Percentiles rank a stretch among this genome's conserved stretches.
These are phyloP conservation scores for Lachancea meyersii DNA, from an alignment of 805 yeast species.

Conservation along the genomic window DNA sequence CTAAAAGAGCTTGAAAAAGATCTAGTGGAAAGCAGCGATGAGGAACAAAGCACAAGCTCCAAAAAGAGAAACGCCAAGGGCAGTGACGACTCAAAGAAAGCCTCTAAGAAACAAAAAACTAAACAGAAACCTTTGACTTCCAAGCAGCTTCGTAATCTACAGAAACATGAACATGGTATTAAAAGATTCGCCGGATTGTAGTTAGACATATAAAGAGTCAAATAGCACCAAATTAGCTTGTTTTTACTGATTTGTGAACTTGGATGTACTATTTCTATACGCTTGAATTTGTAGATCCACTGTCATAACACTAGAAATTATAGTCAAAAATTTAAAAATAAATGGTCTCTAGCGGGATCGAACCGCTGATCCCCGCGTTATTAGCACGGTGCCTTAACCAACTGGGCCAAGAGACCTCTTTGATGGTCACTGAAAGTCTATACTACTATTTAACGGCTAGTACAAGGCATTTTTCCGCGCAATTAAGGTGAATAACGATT, in stretches of 20 bases:
- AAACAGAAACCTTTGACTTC: slow-evolving; percentile 36
- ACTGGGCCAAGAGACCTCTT: slow-evolving; percentile 33
- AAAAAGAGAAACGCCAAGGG: slow-evolving; percentile 13
- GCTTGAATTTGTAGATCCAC: neutral
- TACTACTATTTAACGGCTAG: too few species aligned
- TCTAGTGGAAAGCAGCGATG: slow-evolving; percentile 11
- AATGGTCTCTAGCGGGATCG: slow-evolving; percentile 35
- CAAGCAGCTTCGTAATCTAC: slow-evolving; percentile 44
- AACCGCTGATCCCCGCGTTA: slow-evolving; percentile 36
- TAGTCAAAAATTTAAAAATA: neutral
- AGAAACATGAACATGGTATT: slow-evolving; percentile 58
- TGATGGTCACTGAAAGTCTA: neutral
- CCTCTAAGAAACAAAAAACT: slow-evolving; percentile 25
- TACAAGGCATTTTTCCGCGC: neutral
- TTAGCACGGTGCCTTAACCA: slow-evolving; percentile 36
- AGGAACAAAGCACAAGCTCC: slow-evolving; percentile 12
- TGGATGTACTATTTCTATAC: too few species aligned
- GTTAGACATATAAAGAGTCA: neutral
- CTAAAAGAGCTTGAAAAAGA: slow-evolving; percentile 31
- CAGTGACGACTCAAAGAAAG: slow-evolving; percentile 17
- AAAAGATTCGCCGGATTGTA: slow-evolving; percentile 56
- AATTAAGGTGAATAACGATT: too few species aligned
- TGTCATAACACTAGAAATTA: neutral
- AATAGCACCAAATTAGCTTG: too few species aligned
- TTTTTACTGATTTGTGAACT: too few species aligned